Evolutionary conservation across 2,329 filamentous ascomycete species (phyloP).

Genomic region (Nemania abortiva): DNA sequence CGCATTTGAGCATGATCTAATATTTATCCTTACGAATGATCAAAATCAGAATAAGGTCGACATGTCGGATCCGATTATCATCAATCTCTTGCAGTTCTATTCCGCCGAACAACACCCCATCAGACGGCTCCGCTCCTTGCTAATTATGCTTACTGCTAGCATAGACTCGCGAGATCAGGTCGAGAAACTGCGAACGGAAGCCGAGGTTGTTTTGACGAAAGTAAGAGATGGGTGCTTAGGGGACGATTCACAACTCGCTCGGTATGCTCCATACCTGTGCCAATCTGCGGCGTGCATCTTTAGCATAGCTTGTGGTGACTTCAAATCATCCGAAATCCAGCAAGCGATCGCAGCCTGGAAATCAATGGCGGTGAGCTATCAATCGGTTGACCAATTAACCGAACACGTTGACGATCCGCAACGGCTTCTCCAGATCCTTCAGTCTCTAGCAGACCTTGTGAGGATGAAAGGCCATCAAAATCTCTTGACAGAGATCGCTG

Average conservation of each 20-base stretch:
- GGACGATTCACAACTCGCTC: conserved; percentile 59
- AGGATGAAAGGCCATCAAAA: conserved; percentile 63
- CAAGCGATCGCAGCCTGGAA: conserved; percentile 61
- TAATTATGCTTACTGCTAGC: conserved; percentile 62
- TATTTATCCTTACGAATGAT: conserved; percentile 59
- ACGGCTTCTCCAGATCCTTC: conserved; percentile 62
- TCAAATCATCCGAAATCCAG: conserved; percentile 51
- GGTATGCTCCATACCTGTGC: conserved; percentile 63
- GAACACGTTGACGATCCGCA: conserved; percentile 63
- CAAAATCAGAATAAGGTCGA: conserved; percentile 53
- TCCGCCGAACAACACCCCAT: conserved; percentile 64
- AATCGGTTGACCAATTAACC: conserved; percentile 57
- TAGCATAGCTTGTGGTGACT: conserved; percentile 57
- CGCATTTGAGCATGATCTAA: conserved; percentile 71
- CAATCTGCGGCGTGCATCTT: conserved; percentile 60
- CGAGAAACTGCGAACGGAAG: conserved; percentile 55
- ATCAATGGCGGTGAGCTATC: conserved; percentile 55
- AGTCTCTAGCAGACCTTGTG: conserved; percentile 64
- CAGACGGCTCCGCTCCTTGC: conserved; percentile 64
- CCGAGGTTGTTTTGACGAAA: conserved; percentile 54
- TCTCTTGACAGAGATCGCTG: conserved; percentile 60
- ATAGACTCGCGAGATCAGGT: conserved; percentile 60
- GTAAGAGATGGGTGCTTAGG: conserved; percentile 55
- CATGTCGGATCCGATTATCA: conserved; percentile 60
- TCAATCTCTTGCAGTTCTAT: conserved; percentile 63